Percentiles rank a stretch among this genome's conserved stretches.
phyloP scores from a whole-genome alignment of 176 grass and related monocot genomes.

The Puccinellia tenuiflora region DNA sequence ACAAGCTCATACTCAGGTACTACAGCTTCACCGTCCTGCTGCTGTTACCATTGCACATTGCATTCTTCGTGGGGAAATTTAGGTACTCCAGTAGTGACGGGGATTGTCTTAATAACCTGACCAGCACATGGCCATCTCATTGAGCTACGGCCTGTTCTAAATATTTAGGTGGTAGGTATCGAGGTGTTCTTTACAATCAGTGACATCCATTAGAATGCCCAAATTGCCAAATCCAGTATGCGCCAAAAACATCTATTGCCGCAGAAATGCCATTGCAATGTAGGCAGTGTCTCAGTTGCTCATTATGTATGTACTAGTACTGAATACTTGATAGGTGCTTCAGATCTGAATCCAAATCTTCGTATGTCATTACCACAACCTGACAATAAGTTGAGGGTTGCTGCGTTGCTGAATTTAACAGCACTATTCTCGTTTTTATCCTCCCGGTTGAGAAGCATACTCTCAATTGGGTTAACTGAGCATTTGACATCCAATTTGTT shows the following conservation, averaged over 20 bases:
- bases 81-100: background rate
- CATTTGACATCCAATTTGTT: background rate
- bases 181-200: background rate
- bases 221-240: background rate
- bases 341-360: background rate
- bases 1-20: conserved; percentile 77
- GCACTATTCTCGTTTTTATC: background rate
- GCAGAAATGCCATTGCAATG: background rate
- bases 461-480: background rate
- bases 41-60: background rate
- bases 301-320: background rate
- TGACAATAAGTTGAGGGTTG: background rate
- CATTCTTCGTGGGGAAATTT: background rate
- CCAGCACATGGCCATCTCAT: background rate
- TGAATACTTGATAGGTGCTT: background rate
- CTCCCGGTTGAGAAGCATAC: background rate
- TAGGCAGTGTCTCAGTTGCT: background rate
- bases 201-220: background rate
- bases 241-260: too few relatives aligned
- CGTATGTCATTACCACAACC: background rate
- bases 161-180: background rate
- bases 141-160: background rate
- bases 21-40: background rate
- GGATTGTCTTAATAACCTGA: background rate
- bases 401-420: background rate